These are phyloP conservation scores for Lachnellula hyalina DNA, from an alignment of 2,329 filamentous ascomycete species.

Conservation along the genomic window DNA sequence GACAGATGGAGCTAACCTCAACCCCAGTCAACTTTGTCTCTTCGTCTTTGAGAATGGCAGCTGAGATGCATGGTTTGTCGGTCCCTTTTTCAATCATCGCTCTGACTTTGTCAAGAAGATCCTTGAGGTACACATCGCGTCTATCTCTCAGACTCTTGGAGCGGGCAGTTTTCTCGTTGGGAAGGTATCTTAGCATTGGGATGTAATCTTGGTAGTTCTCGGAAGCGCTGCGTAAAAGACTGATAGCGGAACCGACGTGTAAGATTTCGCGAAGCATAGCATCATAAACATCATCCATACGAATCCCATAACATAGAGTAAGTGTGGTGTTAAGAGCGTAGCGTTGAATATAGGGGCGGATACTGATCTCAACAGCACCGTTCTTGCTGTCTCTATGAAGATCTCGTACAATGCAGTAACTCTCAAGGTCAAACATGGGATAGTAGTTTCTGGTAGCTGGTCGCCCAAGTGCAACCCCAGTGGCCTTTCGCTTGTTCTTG, in stretches of 20 bases:
- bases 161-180: constrained; percentile 53
- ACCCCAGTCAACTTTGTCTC: constrained; percentile 64
- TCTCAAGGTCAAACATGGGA: constrained; percentile 79
- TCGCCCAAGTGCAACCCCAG: constrained; percentile 66
- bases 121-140: constrained; percentile 60
- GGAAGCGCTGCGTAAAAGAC: constrained; percentile 70
- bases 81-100: constrained; percentile 56
- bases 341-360: constrained; percentile 67
- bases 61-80: constrained; percentile 63
- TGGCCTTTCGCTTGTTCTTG: constrained; percentile 71
- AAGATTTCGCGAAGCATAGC: constrained; percentile 67
- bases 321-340: constrained; percentile 73
- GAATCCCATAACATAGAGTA: constrained; percentile 74
- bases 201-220: constrained; percentile 86
- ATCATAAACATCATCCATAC: constrained; percentile 66
- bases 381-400: constrained; percentile 58
- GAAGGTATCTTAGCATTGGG: constrained; percentile 63
- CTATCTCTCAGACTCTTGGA: constrained; percentile 59
- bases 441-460: constrained; percentile 57
- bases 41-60: constrained; percentile 56
- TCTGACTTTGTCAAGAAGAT: constrained; percentile 53
- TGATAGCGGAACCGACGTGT: constrained; percentile 68
- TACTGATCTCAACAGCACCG: constrained; percentile 57
- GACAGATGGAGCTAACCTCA: constrained; percentile 73
- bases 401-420: constrained; percentile 67